Evolutionary conservation across 306 rosid species (phyloP).

Genomic region (Pyrus bretschneideri): DNA sequence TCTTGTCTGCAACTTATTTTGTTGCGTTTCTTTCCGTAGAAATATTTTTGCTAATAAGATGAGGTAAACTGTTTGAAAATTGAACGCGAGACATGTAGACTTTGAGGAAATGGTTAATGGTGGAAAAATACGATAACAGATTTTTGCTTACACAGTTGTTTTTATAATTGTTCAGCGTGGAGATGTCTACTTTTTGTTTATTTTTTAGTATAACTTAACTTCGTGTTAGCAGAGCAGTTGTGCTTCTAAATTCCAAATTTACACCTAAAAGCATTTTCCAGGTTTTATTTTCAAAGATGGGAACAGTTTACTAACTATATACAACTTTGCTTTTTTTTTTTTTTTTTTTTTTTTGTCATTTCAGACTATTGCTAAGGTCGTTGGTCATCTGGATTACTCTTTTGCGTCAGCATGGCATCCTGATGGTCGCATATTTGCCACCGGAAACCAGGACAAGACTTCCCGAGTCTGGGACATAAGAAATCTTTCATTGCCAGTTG

Average conservation of each 20-base stretch:
- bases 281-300: neutral
- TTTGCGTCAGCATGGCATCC: constrained; percentile 96
- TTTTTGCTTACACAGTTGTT: neutral
- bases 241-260: neutral
- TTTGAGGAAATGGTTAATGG: neutral
- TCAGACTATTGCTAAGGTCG: constrained; percentile 58
- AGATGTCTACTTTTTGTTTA: neutral
- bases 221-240: neutral
- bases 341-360: constrained; percentile 1
- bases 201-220: neutral
- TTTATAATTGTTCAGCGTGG: neutral
- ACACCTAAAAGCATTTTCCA: neutral
- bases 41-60: neutral
- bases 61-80: neutral
- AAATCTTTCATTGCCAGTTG: too few relatives aligned
- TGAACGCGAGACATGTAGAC: neutral
- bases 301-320: neutral
- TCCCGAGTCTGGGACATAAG: too few relatives aligned
- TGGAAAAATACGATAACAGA: neutral
- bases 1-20: neutral
- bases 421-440: constrained; percentile 42
- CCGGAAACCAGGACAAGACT: too few relatives aligned
- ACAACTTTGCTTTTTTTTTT: too few relatives aligned
- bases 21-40: neutral
- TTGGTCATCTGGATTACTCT: constrained; percentile 74